Percentiles rank a stretch among this genome's conserved stretches.
phyloP scores from a whole-genome alignment of 192 early-diverging fungal species.

The Tieghemiomyces parasiticus region DNA sequence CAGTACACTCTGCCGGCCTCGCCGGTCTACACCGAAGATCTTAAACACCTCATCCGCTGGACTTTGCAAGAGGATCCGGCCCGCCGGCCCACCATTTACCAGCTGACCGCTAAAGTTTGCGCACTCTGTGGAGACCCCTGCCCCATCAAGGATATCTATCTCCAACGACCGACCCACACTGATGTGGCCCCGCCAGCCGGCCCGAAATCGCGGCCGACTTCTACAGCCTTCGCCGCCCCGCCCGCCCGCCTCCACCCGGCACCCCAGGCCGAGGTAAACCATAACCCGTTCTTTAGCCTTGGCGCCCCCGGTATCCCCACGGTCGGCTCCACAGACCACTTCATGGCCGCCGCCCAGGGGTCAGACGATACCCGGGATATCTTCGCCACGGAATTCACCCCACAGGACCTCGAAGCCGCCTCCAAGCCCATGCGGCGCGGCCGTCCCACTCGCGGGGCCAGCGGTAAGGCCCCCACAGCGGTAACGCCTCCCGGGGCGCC shows the following conservation, averaged over 20 bases:
- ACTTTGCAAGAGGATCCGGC: slow-evolving; percentile 64
- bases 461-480: background rate
- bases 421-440: slow-evolving; percentile 85
- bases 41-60: slow-evolving; percentile 43
- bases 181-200: background rate
- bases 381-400: background rate
- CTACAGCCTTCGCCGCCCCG: slow-evolving; percentile 9
- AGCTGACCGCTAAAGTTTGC: slow-evolving; percentile 51
- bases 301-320: too few species aligned
- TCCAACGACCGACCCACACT: slow-evolving; percentile 7
- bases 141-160: slow-evolving; percentile 33
- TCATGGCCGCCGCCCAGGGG: background rate
- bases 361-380: background rate
- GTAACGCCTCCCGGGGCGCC: background rate
- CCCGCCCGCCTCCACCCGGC: background rate
- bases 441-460: slow-evolving; percentile 35
- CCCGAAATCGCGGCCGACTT: too few species aligned
- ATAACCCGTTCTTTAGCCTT: too few species aligned
- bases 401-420: background rate
- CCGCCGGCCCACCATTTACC: slow-evolving; percentile 68
- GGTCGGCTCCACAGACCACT: too few species aligned
- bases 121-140: slow-evolving; percentile 40
- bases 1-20: slow-evolving; percentile 60
- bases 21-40: slow-evolving; percentile 45
- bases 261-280: too few species aligned